Base-by-base conservation (phyloP, 2,329 filamentous ascomycete genomes). In the Ceratocystis smalleyi region DNA sequence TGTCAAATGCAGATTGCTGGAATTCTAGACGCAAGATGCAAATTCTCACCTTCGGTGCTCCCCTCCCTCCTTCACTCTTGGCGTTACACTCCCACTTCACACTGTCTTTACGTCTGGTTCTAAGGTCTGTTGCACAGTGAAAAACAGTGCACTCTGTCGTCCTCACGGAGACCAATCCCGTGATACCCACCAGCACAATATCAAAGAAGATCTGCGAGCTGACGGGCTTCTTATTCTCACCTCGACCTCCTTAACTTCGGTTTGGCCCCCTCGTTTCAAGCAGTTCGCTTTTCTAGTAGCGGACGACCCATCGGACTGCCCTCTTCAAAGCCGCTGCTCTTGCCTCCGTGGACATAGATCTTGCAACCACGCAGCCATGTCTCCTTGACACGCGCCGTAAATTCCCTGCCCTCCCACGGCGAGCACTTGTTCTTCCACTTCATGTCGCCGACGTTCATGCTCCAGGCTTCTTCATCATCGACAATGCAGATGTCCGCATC, bases 401-500 rank as follows among this genome's bases (percentile, higher is more conserved):
- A 85, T 40, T 77, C 80, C 74, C 86, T 87, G 22, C 89, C 89
- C 73, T 96, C 87, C 79, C 95, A 96, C 0, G 91, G 91, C 65
- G 86, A 91, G 77, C 90, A 91, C 71, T 90, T 89, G 75, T 96
- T 96, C 74, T 90, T 86, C 82, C 95, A 99, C 69, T 94, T 81
- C 91, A 99, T 95, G 61, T 90, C 89, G 67, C 82, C 84, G 19
- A 81, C 79, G 65, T 82, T 76, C 62, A 95, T 85, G 27, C 84
- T 81, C 81, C 92, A 99, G 69, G 82, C 81, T 24, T 83, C 84
- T n/a, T 80, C 76, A 68, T 95, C 90, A 72, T 97, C 92, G 72
- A 97, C 96, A 17, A 97, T 85, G 69, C 89, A 94, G 54, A 97
- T 81, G 72, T 97, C 92, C 0, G 87, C 92, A 74, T 97, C 92